Percentiles rank a stretch among this genome's conserved stretches.
These are phyloP conservation scores for Ganoderma resinaceum DNA, from an alignment of 1,284 basidiomycete genomes.

Conservation along the genomic window DNA sequence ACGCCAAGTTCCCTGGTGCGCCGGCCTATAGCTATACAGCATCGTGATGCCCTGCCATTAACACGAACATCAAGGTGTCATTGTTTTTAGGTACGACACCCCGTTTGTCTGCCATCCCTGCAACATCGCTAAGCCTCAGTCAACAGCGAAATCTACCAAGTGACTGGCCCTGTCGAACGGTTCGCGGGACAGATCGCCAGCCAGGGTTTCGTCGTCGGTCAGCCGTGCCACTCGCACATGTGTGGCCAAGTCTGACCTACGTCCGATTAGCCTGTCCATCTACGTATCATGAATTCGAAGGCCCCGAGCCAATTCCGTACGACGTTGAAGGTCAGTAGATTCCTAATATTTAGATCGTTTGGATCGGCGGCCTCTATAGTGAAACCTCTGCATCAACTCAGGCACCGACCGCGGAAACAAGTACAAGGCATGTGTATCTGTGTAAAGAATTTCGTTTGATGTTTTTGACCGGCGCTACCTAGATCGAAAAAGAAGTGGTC, in stretches of 20 bases:
- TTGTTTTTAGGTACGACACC: slow-evolving; percentile 75
- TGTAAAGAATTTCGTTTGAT: background rate
- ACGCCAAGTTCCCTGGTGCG: slow-evolving; percentile 83
- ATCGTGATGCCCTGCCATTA: slow-evolving; percentile 20
- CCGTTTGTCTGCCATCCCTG: background rate
- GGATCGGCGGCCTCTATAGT: background rate
- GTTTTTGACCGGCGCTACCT: background rate
- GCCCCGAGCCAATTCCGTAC: slow-evolving; percentile 86
- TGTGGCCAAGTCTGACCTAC: slow-evolving; percentile 1
- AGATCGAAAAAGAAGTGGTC: slow-evolving; percentile 86
- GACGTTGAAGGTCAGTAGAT: slow-evolving; percentile 74
- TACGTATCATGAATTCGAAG: slow-evolving; percentile 90
- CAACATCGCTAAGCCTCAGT: slow-evolving; percentile 9
- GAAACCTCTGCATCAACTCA: slow-evolving; percentile 25
- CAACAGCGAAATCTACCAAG: slow-evolving; percentile 83
- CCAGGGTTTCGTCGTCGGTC: slow-evolving; percentile 83
- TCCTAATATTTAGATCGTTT: slow-evolving; percentile 2
- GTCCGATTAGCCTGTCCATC: slow-evolving; percentile 72
- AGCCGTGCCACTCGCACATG: slow-evolving; percentile 31
- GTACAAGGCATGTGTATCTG: slow-evolving; percentile 70
- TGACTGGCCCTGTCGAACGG: slow-evolving; percentile 86
- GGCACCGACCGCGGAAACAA: slow-evolving; percentile 87
- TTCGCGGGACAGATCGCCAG: slow-evolving; percentile 94
- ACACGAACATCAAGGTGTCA: slow-evolving; percentile 61
- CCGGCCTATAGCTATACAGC: background rate